Base-by-base conservation (phyloP, 1,139 yeast genomes). In the Spathaspora sp. region DNA sequence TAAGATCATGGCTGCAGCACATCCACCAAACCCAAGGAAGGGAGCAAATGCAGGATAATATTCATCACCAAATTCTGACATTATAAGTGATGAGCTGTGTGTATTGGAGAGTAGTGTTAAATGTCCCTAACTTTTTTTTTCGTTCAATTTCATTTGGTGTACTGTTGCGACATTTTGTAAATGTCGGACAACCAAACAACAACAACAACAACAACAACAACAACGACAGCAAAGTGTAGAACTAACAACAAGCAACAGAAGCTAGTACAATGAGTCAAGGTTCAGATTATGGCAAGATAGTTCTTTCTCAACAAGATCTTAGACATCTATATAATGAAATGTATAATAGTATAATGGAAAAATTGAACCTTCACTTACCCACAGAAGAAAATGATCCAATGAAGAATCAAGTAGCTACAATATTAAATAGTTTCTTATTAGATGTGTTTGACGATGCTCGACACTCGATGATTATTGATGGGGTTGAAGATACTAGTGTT, bases 1-100 rank as follows among this genome's bases (percentile, higher is more conserved):
- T 53, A 91, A 76, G 36, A 89, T 80, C 87, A 89, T 88, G 46
- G 97, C 96, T 44, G 89, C 84, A 6, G 95, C 89, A 72, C 97
- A 90, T 45, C 95, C 96, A 38, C 96, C 96, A 68, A 90, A 89
- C 42, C 98, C 98, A 64, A 91, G 84, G 67, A 91, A 90, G 49
- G 97, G 97, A 11, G 97, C 97, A 71, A 85, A 90, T 36, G 83
- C 82, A 43, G 97, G 97, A 31, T 88, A 76, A 62, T 80, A 84
- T 63, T 84, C 91, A 53, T 73, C 77, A 29, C 55, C 55, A 45
- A 67, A 53, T 43, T 57, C 70, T 29, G 73, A 65, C 73, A 69
- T 67, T 38, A 24, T 44, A 23, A 29, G 41, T 41, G 41, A 7
- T 16, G 20, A 4, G 16, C 13, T 38, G 10, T 24, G 39, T 24